These are phyloP conservation scores for Schizochytrium sp. DNA, from an alignment of 108 stramenopile species.

Conservation along the genomic window DNA sequence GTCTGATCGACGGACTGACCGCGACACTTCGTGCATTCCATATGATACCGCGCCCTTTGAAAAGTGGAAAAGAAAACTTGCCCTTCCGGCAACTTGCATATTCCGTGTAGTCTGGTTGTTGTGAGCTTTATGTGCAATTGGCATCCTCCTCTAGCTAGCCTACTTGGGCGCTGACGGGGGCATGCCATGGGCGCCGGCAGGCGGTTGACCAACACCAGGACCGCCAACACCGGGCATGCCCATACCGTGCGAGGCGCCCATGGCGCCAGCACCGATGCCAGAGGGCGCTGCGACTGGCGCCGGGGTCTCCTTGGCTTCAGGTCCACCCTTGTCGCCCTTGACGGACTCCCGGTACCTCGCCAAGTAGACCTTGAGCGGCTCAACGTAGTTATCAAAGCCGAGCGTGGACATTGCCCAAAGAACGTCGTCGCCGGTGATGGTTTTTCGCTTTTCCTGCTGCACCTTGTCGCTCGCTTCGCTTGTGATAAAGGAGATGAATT, in stretches of 20 bases:
- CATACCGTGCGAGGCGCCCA: not conserved
- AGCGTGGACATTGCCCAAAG: slow-evolving; percentile 97
- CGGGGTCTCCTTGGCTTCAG: slow-evolving; percentile 21
- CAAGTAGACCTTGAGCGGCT: slow-evolving; percentile 93
- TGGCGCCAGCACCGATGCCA: not conserved
- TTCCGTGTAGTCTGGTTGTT: too few species aligned
- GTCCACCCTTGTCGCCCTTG: not conserved
- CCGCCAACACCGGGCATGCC: not conserved
- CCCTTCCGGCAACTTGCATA: too few species aligned
- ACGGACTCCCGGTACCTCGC: slow-evolving; percentile 76
- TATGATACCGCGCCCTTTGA: too few species aligned
- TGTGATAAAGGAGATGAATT: slow-evolving; percentile 99
- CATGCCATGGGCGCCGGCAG: not conserved
- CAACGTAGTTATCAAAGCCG: slow-evolving; percentile 98
- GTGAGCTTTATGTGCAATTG: too few species aligned
- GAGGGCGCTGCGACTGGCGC: not conserved
- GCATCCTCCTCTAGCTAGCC: too few species aligned
- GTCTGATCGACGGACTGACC: too few species aligned
- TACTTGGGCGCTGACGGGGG: not conserved
- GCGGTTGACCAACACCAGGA: not conserved
- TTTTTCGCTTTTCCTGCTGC: slow-evolving; percentile 96
- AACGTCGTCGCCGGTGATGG: slow-evolving; percentile 98
- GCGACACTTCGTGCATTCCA: too few species aligned
- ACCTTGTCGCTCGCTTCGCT: slow-evolving; percentile 88
- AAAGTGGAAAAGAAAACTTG: too few species aligned